Base-by-base conservation (phyloP, 495 filamentous ascomycete species). In the Pyronema omphalodes region DNA sequence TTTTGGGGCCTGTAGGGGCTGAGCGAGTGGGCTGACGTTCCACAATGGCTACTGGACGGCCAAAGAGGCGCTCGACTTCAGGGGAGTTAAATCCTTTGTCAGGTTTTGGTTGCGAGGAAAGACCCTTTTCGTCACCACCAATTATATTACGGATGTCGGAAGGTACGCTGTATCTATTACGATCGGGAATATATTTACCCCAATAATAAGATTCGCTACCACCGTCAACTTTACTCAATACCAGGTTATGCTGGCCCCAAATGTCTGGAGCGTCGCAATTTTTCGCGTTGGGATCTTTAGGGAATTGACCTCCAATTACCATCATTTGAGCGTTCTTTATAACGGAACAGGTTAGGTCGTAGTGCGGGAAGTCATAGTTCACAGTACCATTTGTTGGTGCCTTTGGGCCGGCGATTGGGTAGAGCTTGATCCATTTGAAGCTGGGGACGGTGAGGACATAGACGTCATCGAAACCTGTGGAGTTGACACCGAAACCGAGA, bases 361-460 rank as follows among this genome's bases (percentile, higher is more conserved):
- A 62, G 12, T 60, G 60, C 34, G 56, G 56, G n/a, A 15, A 47
- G 2, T 1, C 23, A 5, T 29, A 29, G 23, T 5, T 29, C 5
- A 29, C 23, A 4, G 23, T 15, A 0, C 55, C 60, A 1, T 43
- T 36, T 17, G 12, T 3, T 40, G 29, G 1, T 33, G 2, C 3
- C 15, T 9, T 12, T 1, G 37, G 15, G 35, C 34, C 50, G 15
- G 39, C 41, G 11, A 8, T 33, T 3, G 36, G 33, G 35, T 57
- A 63, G 9, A 59, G 45, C 9, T 44, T 44, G 18, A 51, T 63
- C 77, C 77, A 80, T 18, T 65, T 68, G 57, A 79, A 82, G 6
- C 70, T 69, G 0, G 77, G 77, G 5, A 80, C 61, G 47, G 70
- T 68, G 14, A 80, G 68, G 44, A 78, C 73, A 54, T 75, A 79